phyloP scores from a whole-genome alignment of 179 eudicot genomes.

The Spinacia oleracea region DNA sequence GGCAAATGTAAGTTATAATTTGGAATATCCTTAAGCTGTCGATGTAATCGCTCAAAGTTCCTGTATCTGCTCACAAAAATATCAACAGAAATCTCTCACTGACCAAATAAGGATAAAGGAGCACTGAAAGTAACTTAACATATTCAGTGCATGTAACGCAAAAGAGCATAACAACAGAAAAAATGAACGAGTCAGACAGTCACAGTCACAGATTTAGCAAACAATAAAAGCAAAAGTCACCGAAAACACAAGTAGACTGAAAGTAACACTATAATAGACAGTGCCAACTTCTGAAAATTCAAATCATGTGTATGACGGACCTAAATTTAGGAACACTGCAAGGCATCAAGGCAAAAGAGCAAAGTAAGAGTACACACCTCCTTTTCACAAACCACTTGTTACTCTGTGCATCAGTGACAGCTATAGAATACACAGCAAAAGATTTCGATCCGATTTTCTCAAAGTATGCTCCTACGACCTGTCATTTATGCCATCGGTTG shows the following conservation, averaged over 20 bases:
- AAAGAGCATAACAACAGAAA: constrained; percentile 9
- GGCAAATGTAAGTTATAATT: constrained; percentile 94
- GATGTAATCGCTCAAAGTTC: constrained; percentile 93
- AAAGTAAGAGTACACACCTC: constrained; percentile 48
- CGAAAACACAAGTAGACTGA: background rate
- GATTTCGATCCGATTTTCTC: constrained; percentile 89
- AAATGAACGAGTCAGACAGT: background rate
- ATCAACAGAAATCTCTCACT: constrained; percentile 17
- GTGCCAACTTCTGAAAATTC: background rate
- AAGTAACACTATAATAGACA: constrained; percentile 9
- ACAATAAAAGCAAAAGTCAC: background rate
- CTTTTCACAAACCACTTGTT: constrained; percentile 95
- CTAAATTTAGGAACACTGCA: background rate
- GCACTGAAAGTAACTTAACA: background rate
- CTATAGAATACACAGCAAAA: constrained; percentile 94
- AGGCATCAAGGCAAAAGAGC: background rate
- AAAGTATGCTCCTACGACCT: constrained; percentile 94
- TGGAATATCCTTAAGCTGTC: constrained; percentile 95
- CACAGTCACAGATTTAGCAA: constrained; percentile 2
- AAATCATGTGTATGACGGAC: background rate
- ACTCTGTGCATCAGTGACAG: constrained; percentile 76
- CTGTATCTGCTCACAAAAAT: constrained; percentile 64
- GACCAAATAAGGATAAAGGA: background rate
- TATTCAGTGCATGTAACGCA: background rate
- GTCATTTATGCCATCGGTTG: constrained; percentile 23